Conservation (phyloP, 2,329 filamentous ascomycete genomes). For the Pseudogymnoascus sp. region DNA sequence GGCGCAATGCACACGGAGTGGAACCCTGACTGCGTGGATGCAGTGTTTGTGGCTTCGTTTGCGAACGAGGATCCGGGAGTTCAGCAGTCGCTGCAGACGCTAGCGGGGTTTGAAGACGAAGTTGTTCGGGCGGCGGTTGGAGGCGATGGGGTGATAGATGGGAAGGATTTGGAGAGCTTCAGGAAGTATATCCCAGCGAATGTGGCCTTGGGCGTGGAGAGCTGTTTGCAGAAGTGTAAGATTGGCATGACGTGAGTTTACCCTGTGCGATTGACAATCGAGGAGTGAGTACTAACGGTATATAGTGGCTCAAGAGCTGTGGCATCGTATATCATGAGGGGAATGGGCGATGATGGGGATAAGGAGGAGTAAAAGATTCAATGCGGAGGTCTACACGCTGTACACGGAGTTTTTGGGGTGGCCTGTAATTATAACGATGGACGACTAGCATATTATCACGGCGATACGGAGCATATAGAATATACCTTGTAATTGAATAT, state of each 20-base stretch:
- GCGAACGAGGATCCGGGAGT: conserved; percentile 31
- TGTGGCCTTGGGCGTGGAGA: conserved; percentile 38
- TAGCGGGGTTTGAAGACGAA: conserved; percentile 30
- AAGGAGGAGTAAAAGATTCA: background rate
- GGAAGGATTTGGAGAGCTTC: conserved; percentile 30
- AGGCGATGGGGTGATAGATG: conserved; percentile 23
- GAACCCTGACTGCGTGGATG: conserved; percentile 19
- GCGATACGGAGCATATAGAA: background rate
- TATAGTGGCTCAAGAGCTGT: background rate
- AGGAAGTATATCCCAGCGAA: conserved; percentile 31
- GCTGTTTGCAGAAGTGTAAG: conserved; percentile 36
- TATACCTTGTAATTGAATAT: conserved; percentile 1
- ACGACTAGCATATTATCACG: background rate
- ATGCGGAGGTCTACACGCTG: background rate
- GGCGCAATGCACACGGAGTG: conserved; percentile 19
- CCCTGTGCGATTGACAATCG: background rate
- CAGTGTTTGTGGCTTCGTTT: conserved; percentile 17
- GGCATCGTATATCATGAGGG: background rate
- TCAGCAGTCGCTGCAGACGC: conserved; percentile 31
- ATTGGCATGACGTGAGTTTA: conserved; percentile 26
- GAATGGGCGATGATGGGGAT: background rate
- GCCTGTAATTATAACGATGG: background rate
- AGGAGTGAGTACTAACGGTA: background rate
- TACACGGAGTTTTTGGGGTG: background rate
- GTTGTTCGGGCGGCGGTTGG: conserved; percentile 28